These are phyloP conservation scores for Coemansia sp. DNA, from an alignment of 192 early-diverging fungal genomes.

Conservation along the genomic window DNA sequence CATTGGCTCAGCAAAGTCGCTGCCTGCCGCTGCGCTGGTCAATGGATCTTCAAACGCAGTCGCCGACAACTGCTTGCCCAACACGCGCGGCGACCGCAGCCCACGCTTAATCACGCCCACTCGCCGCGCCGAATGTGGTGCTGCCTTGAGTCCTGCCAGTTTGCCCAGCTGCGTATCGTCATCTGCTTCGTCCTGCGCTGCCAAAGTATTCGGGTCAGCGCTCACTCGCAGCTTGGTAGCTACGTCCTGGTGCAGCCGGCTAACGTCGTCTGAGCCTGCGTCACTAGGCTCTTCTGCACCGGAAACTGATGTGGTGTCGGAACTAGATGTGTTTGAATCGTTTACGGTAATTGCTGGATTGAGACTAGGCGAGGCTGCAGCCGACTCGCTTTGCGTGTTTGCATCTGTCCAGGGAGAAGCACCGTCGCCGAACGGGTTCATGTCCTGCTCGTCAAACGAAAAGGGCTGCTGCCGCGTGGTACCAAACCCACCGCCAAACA, in stretches of 20 bases:
- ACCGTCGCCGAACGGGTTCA: constrained; percentile 47
- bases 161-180: not conserved
- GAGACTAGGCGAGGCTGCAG: not conserved
- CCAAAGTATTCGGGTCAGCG: not conserved
- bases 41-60: constrained; percentile 44
- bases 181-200: constrained; percentile 3
- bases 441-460: constrained; percentile 42
- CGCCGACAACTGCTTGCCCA: constrained; percentile 44
- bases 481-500: constrained; percentile 47
- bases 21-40: constrained; percentile 38
- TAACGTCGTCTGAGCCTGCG: constrained; percentile 7
- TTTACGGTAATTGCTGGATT: not conserved
- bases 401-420: constrained; percentile 32
- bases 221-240: constrained; percentile 13
- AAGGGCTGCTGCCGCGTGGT: constrained; percentile 26
- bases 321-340: not conserved
- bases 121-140: constrained; percentile 34
- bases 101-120: constrained; percentile 51
- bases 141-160: constrained; percentile 6
- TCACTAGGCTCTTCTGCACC: constrained; percentile 2
- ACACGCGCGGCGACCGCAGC: constrained; percentile 40
- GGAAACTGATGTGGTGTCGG: not conserved
- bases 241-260: constrained; percentile 7
- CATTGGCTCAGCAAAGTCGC: not conserved
- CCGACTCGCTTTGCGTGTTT: not conserved